phyloP scores from a whole-genome alignment of 1,284 basidiomycete species.

The Exobasidium cylindrosporum region DNA sequence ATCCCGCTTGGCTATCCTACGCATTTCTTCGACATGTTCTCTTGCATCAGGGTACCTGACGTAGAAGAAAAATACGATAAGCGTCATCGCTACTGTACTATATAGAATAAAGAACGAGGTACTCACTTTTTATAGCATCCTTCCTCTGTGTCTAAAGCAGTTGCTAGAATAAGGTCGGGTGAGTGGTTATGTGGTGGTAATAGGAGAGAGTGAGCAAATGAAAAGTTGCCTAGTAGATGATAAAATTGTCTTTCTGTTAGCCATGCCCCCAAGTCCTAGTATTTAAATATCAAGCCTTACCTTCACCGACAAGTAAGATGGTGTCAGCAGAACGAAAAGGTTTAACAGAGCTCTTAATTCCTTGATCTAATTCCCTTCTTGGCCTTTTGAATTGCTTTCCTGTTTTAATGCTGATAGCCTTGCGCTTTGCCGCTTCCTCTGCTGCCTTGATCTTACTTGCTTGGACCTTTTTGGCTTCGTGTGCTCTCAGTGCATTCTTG shows the following conservation, averaged over 20 bases:
- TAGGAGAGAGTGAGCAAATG: slow-evolving; percentile 77
- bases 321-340: slow-evolving; percentile 74
- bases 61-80: not conserved
- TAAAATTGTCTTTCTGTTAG: too few species aligned
- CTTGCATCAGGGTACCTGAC: slow-evolving; percentile 69
- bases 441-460: slow-evolving; percentile 23
- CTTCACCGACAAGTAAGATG: slow-evolving; percentile 88
- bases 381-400: slow-evolving; percentile 20
- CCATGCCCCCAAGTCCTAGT: too few species aligned
- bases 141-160: slow-evolving; percentile 77
- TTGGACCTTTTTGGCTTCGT: slow-evolving; percentile 27
- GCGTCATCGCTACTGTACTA: too few species aligned
- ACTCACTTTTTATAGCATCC: slow-evolving; percentile 68
- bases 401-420: slow-evolving; percentile 25
- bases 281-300: slow-evolving; percentile 16
- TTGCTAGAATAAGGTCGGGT: slow-evolving; percentile 73
- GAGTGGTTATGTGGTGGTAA: slow-evolving; percentile 57
- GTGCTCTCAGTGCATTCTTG: slow-evolving; percentile 29
- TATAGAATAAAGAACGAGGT: too few species aligned
- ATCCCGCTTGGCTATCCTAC: slow-evolving; percentile 58
- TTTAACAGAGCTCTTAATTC: slow-evolving; percentile 50
- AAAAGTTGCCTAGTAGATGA: slow-evolving; percentile 67
- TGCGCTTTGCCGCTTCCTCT: slow-evolving; percentile 33
- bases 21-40: slow-evolving; percentile 61
- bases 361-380: not conserved